Evolutionary conservation across 2,329 filamentous ascomycete genomes (phyloP), one percentile per base, ranked within the genome.

Genomic region (Sporothrix euskadiensis): DNA sequence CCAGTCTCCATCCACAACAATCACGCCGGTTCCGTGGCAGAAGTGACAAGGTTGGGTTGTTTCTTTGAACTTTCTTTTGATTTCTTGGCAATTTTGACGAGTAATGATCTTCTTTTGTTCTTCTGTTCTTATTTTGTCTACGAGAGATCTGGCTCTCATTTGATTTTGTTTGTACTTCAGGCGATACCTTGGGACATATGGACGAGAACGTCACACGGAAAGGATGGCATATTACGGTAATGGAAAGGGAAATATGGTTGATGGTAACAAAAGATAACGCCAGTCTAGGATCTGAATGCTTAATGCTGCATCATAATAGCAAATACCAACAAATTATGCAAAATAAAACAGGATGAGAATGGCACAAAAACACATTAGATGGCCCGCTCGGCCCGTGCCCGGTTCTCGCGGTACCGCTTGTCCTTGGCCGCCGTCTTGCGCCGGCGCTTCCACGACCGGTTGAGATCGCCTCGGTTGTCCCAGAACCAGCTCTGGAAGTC

Each of bases 401-500:
- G 87, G 78, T 91, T 91, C 75, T 91, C 89, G 73, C 87, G 84
- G 78, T 91, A 90, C 66, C 89, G 84, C 83, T 89, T 90, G 80
- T 91, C 88, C 84, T 92, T 92, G 44, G 86, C 84, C 4, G 84
- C 89, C 74, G 85, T 82, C 83, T 90, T 91, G 76, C 88, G 85
- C 73, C 90, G 83, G 79, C 85, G 87, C 83, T 90, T 90, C 90
- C 90, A 92, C 16, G 88, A 88, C 71, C 87, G 82, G 78, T 91
- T 92, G 71, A 90, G 82, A 54, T 91, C 87, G 1, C 90, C 86
- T 19, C 90, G 83, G 75, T 90, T 87, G 77, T 91, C 87, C 86
- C 89, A 92, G 80, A 92, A 92, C 85, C 88, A 90, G 73, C 88
- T 86, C 78, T 90, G 87, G 77, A 91, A 91, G 75, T 90, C 88